Evolutionary conservation across 2,329 filamentous ascomycete genomes (phyloP), one percentile per base, ranked within the genome.

Genomic region (Fusarium chaquense): DNA sequence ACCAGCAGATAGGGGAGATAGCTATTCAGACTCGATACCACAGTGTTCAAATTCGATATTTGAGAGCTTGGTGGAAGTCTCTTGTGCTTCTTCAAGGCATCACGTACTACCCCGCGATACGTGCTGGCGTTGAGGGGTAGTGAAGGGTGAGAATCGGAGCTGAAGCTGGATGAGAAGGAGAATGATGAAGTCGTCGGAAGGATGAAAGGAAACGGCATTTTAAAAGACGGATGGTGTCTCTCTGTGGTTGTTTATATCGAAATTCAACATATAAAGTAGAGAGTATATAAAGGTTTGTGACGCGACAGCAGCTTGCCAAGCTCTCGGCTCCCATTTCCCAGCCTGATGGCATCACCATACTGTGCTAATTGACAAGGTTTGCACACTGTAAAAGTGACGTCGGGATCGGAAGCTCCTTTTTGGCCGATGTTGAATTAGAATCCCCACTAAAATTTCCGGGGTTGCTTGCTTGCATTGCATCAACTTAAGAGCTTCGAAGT

Each of bases 101-200:
- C 90, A 74, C 93, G 90, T 53, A 98, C 86, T 20, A 97, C 88
- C 72, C 92, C 92, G 64, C 96, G 93, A 76, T 93, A 89, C 11
- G 93, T 95, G 71, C 94, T 94, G 24, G 93, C 91, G 57, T 88
- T 87, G 73, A 95, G 87, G 26, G 94, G 93, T 43, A 99, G 86
- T 1, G 95, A 97, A 5, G 96, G 95, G 80, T 98, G 95, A 4
- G 93, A 93, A 69, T 90, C 88, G 75, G 92, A 95, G 73, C 83
- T 87, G 80, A 97, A 91, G 79, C 85, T 91, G 38, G 90, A 85
- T 24, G 92, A 91, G 77, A 97, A 95, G 54, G 92, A 90, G 76
- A 97, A 91, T 56, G 91, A 88, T 35, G 94, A 97, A 7, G 95
- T 98, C 1, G 95, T 98, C 3, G 96, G 94, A 33, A 98, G 88